Percentiles rank a stretch among this genome's conserved stretches.
Conservation (phyloP, 768 basidiomycete genomes). For the Suillus weaverae region DNA sequence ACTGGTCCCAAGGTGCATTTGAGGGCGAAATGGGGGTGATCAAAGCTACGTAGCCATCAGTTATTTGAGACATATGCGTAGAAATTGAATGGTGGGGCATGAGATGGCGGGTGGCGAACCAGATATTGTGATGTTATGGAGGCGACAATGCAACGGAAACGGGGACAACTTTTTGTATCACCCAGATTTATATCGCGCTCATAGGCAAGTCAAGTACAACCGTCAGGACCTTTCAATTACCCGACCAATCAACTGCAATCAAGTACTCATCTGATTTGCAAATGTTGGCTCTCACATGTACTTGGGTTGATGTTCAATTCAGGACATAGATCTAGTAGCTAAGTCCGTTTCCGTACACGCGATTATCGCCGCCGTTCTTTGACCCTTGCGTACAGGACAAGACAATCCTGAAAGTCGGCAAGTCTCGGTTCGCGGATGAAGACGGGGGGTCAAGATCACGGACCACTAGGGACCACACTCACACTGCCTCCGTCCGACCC, state of each 20-base stretch:
- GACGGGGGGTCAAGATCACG: conserved; percentile 1
- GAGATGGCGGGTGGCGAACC: conserved; percentile 13
- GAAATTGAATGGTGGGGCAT: conserved; percentile 32
- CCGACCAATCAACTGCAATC: conserved; percentile 29
- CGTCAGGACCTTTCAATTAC: conserved; percentile 23
- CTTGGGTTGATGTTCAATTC: conserved; percentile 29
- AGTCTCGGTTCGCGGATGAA: conserved; percentile 9
- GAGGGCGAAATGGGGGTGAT: conserved; percentile 47
- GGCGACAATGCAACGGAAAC: conserved; percentile 18
- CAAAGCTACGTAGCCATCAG: conserved; percentile 57
- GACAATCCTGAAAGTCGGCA: conserved; percentile 2
- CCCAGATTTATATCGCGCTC: conserved; percentile 34
- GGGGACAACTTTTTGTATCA: conserved; percentile 16
- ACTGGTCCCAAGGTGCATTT: conserved; percentile 52
- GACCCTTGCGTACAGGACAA: neutral
- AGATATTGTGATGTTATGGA: conserved; percentile 10
- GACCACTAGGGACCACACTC: conserved; percentile 3
- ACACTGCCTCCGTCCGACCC: conserved; percentile 22
- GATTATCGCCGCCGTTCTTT: conserved; percentile 15
- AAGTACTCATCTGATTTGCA: conserved; percentile 34
- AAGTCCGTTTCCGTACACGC: conserved; percentile 24
- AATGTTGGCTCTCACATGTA: conserved; percentile 32
- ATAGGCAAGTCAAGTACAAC: conserved; percentile 30
- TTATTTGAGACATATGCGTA: conserved; percentile 57
- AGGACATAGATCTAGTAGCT: conserved; percentile 25